A percentile compares a stretch with the other conserved stretches of the same genome.
phyloP scores from a whole-genome alignment of 208 protist species.

The Acanthamoeba sp. region DNA sequence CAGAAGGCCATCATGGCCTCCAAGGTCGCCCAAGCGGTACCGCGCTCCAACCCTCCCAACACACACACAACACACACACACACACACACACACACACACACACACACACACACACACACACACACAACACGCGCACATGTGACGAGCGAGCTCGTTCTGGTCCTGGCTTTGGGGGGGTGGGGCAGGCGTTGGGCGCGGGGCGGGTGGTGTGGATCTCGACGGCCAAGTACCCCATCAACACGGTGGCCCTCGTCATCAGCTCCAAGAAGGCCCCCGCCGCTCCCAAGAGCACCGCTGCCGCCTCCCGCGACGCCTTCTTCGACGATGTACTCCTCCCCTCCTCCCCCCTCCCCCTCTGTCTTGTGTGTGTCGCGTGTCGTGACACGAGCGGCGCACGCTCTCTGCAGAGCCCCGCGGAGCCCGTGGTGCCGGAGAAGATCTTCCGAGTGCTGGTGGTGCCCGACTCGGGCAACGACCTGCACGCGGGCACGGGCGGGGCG shows the following conservation, averaged over 20 bases:
- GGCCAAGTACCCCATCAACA: conserved; percentile 46
- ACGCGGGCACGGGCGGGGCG: not conserved
- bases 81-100: not conserved
- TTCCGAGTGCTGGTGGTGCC: conserved; percentile 2
- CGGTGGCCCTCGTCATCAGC: conserved; percentile 33
- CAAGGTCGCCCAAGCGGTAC: conserved; percentile 3
- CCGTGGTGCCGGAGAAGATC: not conserved
- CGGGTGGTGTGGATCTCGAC: conserved; percentile 56
- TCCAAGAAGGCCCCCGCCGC: not conserved
- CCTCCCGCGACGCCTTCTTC: conserved; percentile 21
- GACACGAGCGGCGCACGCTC: no score
- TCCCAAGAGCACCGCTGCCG: not conserved
- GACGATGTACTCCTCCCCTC: not conserved
- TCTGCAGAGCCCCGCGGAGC: not conserved
- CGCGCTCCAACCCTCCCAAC: not conserved
- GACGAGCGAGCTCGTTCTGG: not conserved
- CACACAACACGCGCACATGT: not conserved
- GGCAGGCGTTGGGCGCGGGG: conserved; percentile 29
- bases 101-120: not conserved
- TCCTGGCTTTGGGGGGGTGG: not conserved
- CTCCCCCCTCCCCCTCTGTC: not conserved
- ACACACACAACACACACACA: not conserved
- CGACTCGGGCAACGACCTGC: not conserved
- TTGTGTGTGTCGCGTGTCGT: not conserved
- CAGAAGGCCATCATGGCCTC: conserved; percentile 77